Percentiles rank a stretch among this genome's conserved stretches.
Conservation (phyloP, 306 rosid genomes). For the Purshia tridentata region DNA sequence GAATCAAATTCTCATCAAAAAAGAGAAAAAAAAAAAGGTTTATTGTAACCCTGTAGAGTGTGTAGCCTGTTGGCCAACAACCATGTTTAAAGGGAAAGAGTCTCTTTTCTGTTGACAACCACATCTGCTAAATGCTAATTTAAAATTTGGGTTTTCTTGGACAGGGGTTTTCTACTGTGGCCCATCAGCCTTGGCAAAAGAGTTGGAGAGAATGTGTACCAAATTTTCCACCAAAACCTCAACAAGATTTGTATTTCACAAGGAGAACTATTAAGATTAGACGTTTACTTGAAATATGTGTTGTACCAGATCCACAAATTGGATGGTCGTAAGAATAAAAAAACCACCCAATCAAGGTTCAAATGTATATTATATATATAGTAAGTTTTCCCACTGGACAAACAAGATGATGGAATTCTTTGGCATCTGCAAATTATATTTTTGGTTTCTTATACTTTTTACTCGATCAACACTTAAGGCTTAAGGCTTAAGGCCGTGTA, state of each 20-base stretch:
- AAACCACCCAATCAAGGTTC: neutral
- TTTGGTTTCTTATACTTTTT: too few species aligned
- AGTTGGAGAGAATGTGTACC: conserved; percentile 64
- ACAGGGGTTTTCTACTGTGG: conserved; percentile 92
- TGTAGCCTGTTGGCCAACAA: too few species aligned
- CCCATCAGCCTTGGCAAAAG: conserved; percentile 61
- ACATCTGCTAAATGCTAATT: conserved; percentile 7
- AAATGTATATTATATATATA: too few species aligned
- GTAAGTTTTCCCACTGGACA: too few species aligned
- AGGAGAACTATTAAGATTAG: conserved; percentile 53
- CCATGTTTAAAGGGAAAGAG: too few species aligned
- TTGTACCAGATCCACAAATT: conserved; percentile 30
- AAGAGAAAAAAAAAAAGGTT: too few species aligned
- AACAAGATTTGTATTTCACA: conserved; percentile 77
- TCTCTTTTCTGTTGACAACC: neutral
- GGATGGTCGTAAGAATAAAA: conserved; percentile 21
- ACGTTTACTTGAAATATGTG: conserved; percentile 8
- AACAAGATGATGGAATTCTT: too few species aligned
- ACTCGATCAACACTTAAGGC: too few species aligned
- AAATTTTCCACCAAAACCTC: conserved; percentile 76
- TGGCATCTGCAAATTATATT: too few species aligned
- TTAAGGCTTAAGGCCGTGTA: too few species aligned
- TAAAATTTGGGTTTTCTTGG: conserved; percentile 22
- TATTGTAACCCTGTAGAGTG: too few species aligned
- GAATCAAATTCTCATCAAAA: neutral